Evolutionary conservation across 1,284 basidiomycete species (phyloP).

Genomic region (Ustilago sp.): DNA sequence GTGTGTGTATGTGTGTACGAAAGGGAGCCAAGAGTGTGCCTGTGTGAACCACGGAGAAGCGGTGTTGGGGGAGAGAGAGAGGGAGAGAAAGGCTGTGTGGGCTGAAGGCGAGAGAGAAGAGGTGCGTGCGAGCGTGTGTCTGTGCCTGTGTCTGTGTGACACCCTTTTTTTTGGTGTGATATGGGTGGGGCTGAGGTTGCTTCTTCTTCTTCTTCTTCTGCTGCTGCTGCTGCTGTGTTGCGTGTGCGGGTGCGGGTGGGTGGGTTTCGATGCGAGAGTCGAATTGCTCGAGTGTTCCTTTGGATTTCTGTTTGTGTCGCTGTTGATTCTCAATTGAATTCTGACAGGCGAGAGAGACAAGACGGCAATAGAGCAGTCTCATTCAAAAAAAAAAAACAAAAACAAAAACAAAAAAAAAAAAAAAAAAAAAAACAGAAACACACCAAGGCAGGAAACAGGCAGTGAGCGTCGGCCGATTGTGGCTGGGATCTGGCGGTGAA

Average conservation of each 20-base stretch:
- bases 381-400: neutral
- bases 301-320: neutral
- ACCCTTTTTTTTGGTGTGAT: too few species aligned
- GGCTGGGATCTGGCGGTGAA: slow-evolving; percentile 12
- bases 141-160: neutral
- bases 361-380: neutral
- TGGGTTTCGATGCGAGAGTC: neutral
- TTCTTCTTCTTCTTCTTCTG: neutral
- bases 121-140: neutral
- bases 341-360: neutral
- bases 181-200: neutral
- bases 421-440: neutral
- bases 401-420: neutral
- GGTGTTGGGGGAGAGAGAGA: neutral
- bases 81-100: neutral
- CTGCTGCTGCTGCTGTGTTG: slow-evolving; percentile 3
- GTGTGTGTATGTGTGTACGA: neutral
- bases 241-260: neutral
- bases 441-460: neutral
- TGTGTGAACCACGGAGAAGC: neutral
- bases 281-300: slow-evolving; percentile 1
- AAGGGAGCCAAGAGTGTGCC: neutral
- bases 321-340: neutral
- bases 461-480: slow-evolving; percentile 8
- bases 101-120: neutral